Base-by-base conservation (phyloP, 371 early-diverging fungal species). In the Mortierella sp. region DNA sequence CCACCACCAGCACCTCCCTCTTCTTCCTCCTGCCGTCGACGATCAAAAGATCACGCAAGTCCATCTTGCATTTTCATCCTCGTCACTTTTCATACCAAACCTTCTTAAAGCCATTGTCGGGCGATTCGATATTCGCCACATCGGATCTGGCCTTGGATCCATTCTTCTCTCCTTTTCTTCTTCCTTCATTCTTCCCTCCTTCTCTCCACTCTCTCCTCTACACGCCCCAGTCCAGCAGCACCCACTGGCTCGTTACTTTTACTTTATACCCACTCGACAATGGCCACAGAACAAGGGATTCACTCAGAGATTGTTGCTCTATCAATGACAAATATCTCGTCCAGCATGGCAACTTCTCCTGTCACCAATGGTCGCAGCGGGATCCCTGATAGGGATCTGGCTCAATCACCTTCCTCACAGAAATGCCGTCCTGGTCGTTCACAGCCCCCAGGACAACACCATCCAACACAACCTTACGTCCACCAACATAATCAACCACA, bases 261-360 rank as follows among this genome's bases (percentile, higher is more conserved):
- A n/a, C 21, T 35, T 63, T 11, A 18, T 18, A 32, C 21, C 35
- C 32, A 0, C 14, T 63, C 51, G 51, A 29, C 29, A 41, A 82
- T 82, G 83, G 54, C 75, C 27, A 73, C 79, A 21, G 83, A 82
- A 60, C 78, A 82, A 41, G 43, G 72, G 21, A n/a, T n/a, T 1
- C 79, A 58, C 29, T 46, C 72, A 70, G 78, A 82, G 46, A 29
- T 75, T 38, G 44, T 51, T 16, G 56, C 60, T n/a, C 60, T 77
- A 41, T 49, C 56, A 55, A 58, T 74, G 70, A 74, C 58, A 44
- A 74, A 24, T 63, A 76, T 74, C 27, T 74, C 81, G 29, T 41
- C 81, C 63, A 58, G 44, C 35, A 48, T 35, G 29, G 65, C 77
- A 27, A 55, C 76, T 21, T 76, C 71, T 18, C 32, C 65, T 65